Conservation (phyloP, 805 yeast genomes). For the Clavispora fructus region DNA sequence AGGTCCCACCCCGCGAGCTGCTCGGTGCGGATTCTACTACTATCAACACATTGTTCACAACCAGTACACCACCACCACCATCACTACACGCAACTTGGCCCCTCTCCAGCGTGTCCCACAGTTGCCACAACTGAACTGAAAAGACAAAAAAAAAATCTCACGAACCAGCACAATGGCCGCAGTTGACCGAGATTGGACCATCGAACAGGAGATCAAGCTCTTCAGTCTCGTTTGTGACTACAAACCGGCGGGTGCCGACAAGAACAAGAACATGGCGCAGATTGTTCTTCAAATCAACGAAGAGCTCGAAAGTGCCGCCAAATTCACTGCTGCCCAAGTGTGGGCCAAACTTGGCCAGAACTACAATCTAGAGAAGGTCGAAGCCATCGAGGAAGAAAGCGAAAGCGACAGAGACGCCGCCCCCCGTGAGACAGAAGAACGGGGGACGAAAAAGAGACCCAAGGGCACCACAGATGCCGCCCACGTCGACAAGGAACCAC, state of each 20-base stretch:
- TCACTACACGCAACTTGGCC: too few relatives aligned
- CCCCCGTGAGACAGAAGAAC: neutral
- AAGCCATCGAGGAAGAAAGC: slow-evolving; percentile 42
- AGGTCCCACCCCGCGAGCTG: neutral
- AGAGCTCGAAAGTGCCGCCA: slow-evolving; percentile 11
- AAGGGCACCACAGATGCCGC: neutral
- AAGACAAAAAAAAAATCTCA: too few relatives aligned
- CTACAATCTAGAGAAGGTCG: slow-evolving; percentile 56
- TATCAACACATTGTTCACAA: too few relatives aligned
- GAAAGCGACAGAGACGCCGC: neutral
- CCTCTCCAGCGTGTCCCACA: too few relatives aligned
- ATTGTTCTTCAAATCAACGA: slow-evolving; percentile 37
- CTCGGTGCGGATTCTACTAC: too few relatives aligned
- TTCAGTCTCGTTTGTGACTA: slow-evolving; percentile 57
- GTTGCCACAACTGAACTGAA: too few relatives aligned
- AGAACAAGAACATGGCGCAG: slow-evolving; percentile 38
- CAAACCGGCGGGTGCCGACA: slow-evolving; percentile 61
- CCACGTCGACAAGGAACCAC: neutral
- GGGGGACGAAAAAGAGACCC: neutral
- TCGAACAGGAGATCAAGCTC: slow-evolving; percentile 57
- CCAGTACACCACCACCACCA: too few relatives aligned
- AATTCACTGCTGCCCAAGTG: slow-evolving; percentile 45
- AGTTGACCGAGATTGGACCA: slow-evolving; percentile 41
- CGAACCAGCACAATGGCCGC: neutral
- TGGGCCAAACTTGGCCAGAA: slow-evolving; percentile 50